These are phyloP conservation scores for Zizania palustris DNA, from an alignment of 202 grass and related monocot species.

Conservation along the genomic window DNA sequence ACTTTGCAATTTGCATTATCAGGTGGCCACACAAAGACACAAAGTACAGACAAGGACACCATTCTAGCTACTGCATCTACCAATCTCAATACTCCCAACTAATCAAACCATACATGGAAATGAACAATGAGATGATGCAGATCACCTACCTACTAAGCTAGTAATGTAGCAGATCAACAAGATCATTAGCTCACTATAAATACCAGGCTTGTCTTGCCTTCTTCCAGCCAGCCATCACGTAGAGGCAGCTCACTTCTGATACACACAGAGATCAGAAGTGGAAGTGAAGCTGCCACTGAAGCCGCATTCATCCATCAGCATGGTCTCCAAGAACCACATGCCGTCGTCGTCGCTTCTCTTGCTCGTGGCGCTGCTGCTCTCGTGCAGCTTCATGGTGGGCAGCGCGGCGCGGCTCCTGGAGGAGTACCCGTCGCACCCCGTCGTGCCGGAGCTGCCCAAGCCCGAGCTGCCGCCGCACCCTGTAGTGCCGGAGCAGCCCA, in stretches of 20 bases:
- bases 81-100: neutral
- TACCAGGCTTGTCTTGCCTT: neutral
- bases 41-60: neutral
- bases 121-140: too few relatives aligned
- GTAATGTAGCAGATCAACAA: too few relatives aligned
- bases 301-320: neutral
- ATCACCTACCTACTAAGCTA: too few relatives aligned
- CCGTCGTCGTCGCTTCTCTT: neutral
- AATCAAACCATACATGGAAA: neutral
- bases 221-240: neutral
- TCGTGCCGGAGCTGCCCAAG: conserved; percentile 10
- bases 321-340: neutral
- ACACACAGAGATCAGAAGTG: neutral
- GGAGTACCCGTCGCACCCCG: conserved; percentile 14
- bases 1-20: neutral
- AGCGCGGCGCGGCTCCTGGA: neutral
- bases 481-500: neutral
- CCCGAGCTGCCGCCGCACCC: conserved; percentile 27
- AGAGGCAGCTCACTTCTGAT: neutral
- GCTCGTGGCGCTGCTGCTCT: neutral
- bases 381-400: neutral
- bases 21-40: neutral
- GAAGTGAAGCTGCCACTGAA: neutral
- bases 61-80: neutral
- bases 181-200: neutral